Base-by-base conservation (phyloP, 2,329 filamentous ascomycete species). In the Colletotrichum liriopes region DNA sequence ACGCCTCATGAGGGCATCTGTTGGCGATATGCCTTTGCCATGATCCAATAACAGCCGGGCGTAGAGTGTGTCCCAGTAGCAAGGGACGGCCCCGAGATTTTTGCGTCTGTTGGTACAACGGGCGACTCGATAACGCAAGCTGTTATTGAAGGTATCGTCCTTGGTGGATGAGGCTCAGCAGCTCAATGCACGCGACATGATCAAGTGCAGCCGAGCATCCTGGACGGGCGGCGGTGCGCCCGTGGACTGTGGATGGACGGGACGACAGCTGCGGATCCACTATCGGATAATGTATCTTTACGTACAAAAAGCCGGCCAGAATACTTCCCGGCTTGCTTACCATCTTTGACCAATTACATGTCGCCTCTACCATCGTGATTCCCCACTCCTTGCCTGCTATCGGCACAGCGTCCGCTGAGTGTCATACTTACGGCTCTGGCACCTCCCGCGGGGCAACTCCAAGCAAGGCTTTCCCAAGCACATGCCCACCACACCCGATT, bases 1-100 rank as follows among this genome's bases (percentile, higher is more conserved):
- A 73, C 60, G 67, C 71, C 67, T 73, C 71, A 73, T 58, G 55
- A 73, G 43, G 70, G 70, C 70, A 70, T 69, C 59, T 26, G 70
- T 60, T 43, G 37, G 65, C 67, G 65, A 64, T 61, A 60, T 55
- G 51, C 64, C 35, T 56, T 72, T 67, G 70, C 70, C 70, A 72
- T 72, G 59, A 65, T 72, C 56, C 60, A 59, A 43, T 29, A 20
- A 35, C 35, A 52, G 11, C n/a, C 56, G 59, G 41, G 29, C 29
- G 23, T 47, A 43, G 23, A 9, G 26, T 26, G 23, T 29, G 14
- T 11, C 20, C 9, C 32, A 47, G 45, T 18, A 11, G 12, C 2
- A 12, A 41, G 59, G 18, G 11, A 18, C 12, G 11, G 8, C 6
- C 20, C 29, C 23, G 39, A 29, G 2, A 58, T 18, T 9, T 37